Base-by-base conservation (phyloP, 768 basidiomycete genomes). In the Rhizopogon salebrosus region DNA sequence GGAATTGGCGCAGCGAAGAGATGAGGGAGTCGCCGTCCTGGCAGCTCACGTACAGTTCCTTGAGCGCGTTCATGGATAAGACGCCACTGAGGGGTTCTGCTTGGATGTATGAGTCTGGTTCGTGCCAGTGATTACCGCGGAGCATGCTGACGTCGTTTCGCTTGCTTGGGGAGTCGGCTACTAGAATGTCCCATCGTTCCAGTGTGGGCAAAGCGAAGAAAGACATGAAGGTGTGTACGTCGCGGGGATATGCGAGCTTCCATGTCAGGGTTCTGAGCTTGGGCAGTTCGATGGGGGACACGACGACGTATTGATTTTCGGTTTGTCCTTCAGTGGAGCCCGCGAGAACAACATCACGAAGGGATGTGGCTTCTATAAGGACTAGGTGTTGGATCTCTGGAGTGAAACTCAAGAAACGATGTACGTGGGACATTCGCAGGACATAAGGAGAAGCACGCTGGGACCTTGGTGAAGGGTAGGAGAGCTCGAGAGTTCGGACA, bases 201-300 rank as follows among this genome's bases (percentile, higher is more conserved):
- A 80, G 69, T 29, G 52, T 61, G 8, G 78, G 77, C 11, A 68
- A 54, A 38, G 59, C 54, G 50, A 79, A 53, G 56, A 78, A 69
- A 20, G 73, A 71, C 54, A 80, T 61, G 41, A 82, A 67, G 27
- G 70, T 64, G 48, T 73, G 70, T 41, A 80, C 58, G 45, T 77
- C 78, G 35, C 60, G 64, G 41, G 71, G 62, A 46, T 66, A 72
- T 16, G 76, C 76, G 54, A 70, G 75, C 41, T 70, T 75, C 77
- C 79, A 80, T 29, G 76, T 74, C 40, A 82, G 60, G n/a, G 57
- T 63, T 48, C 68, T 75, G 52, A 82, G 61, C 51, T 70, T 66
- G 4, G 59, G 62, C 31, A 82, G 69, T 48, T 63, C 64, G 48
- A 75, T 56, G 26, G 69, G 57, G 27, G 55, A 45, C 16, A 51